Evolutionary conservation across 306 rosid species (phyloP), one percentile per base, ranked within the genome.

Genomic region (Trichosanthes truncata): DNA sequence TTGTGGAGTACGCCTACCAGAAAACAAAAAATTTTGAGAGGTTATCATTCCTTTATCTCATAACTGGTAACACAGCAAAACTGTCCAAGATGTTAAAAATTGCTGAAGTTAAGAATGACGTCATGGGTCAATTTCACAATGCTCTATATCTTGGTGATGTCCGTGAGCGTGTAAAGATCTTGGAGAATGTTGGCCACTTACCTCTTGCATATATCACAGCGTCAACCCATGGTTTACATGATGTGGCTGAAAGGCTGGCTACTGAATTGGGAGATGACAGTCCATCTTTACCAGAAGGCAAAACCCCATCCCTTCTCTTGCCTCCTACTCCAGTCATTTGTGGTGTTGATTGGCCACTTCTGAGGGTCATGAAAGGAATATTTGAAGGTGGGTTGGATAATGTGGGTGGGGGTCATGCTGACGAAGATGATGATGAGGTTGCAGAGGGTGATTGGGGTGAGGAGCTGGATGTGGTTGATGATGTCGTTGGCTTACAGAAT

Each of bases 71-170:
- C 78, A 85, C 80, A 43, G 94, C 92, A 48, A 93, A 92, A 81
- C 91, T 93, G 74, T 88, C 97, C 71, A 93, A 93, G 92, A 93
- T 93, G 98, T 84, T 93, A 85, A 93, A 93, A 89, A 92, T 93
- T 72, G 98, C 98, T 40, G 97, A 90, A 87, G 96, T 93, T 29
- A 93, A 92, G 83, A 92, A 93, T 83, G 97, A 93, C 78, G 97
- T 93, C 80, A 93, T 93, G 98, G 98, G 98, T 60, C 98, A 93
- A 80, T 93, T 93, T 83, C 98, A 93, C 84, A 93, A 93, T 83
- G 97, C 98, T 55, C 67, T 92, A 49, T 93, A 93, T 83, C 81
- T 93, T 82, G 98, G 98, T 65, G 90, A 90, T 80, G 86, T 92
- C 38, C 81, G 81, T 45, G 98, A 93, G 78, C 96, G 94, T 4